phyloP scores from a whole-genome alignment of 2,329 filamentous ascomycete genomes.

The Colletotrichum trifolii region DNA sequence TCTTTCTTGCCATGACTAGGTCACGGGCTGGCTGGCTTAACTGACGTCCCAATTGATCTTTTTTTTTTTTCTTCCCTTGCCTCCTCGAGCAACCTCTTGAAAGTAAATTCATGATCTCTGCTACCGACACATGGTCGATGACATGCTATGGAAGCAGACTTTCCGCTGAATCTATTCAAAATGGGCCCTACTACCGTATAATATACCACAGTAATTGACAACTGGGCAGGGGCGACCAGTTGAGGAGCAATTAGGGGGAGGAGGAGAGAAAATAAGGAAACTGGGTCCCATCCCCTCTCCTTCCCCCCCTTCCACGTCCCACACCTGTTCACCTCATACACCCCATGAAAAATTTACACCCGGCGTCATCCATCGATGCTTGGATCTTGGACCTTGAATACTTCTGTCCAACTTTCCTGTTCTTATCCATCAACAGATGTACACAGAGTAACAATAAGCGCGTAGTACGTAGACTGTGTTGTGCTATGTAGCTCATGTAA shows the following conservation, averaged over 20 bases:
- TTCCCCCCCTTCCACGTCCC: conserved; percentile 18
- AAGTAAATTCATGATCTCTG: too few species aligned
- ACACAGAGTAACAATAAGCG: not conserved
- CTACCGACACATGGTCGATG: too few species aligned
- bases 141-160: too few species aligned
- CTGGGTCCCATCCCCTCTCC: conserved; percentile 19
- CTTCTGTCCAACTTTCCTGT: conserved; percentile 34
- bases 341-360: conserved; percentile 21
- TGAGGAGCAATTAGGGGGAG: not conserved
- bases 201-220: too few species aligned
- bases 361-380: conserved; percentile 33
- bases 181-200: too few species aligned
- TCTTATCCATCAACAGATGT: conserved; percentile 9
- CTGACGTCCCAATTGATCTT: too few species aligned
- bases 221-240: not conserved
- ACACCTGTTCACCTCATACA: conserved; percentile 8
- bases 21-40: too few species aligned
- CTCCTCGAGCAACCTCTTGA: conserved; percentile 35
- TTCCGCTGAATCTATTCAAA: too few species aligned
- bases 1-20: not conserved
- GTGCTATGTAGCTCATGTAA: too few species aligned
- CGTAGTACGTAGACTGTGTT: too few species aligned
- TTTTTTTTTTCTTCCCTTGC: not conserved
- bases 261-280: conserved; percentile 14
- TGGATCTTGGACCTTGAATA: conserved; percentile 26